A percentile compares a stretch with the other conserved stretches of the same genome.
These are phyloP conservation scores for Triglochin maritima DNA, from an alignment of 106 monocot species.

Conservation along the genomic window DNA sequence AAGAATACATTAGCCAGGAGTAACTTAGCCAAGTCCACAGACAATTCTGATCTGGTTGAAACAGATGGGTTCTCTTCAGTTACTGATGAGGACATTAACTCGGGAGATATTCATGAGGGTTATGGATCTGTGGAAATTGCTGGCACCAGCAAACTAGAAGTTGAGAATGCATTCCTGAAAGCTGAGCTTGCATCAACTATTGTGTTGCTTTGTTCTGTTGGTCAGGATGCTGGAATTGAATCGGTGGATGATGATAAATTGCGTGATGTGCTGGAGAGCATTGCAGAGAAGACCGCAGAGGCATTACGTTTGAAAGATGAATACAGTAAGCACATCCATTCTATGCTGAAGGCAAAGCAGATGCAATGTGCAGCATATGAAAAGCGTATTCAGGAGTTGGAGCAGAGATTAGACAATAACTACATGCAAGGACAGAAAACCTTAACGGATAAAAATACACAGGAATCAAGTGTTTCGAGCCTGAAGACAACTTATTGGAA, in stretches of 20 bases:
- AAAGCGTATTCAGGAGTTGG: slow-evolving; percentile 85
- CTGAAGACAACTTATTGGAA: slow-evolving; percentile 34
- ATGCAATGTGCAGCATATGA: slow-evolving; percentile 57
- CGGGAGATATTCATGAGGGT: slow-evolving; percentile 30
- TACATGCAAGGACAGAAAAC: slow-evolving; percentile 39
- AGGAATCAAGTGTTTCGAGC: slow-evolving; percentile 13
- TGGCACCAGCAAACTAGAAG: slow-evolving; percentile 92
- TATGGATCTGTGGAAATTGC: slow-evolving; percentile 51
- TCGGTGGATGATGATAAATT: slow-evolving; percentile 37
- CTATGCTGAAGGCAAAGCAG: slow-evolving; percentile 52
- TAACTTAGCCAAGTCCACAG: slow-evolving; percentile 12
- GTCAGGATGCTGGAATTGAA: slow-evolving; percentile 58
- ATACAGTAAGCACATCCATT: slow-evolving; percentile 64
- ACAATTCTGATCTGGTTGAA: slow-evolving; percentile 26
- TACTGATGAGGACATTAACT: slow-evolving; percentile 28
- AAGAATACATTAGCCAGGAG: slow-evolving; percentile 13
- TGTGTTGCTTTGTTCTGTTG: slow-evolving; percentile 57
- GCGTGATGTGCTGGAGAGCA: slow-evolving; percentile 31
- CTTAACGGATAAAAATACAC: neutral
- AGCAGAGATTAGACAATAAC: slow-evolving; percentile 58
- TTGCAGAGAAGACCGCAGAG: slow-evolving; percentile 69
- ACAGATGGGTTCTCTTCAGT: slow-evolving; percentile 28
- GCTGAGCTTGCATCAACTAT: slow-evolving; percentile 88
- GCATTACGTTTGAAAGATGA: slow-evolving; percentile 76
- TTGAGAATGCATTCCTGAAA: slow-evolving; percentile 87